These are phyloP conservation scores for Cladosporium sp. DNA, from an alignment of 2,329 filamentous ascomycete genomes.

Conservation along the genomic window DNA sequence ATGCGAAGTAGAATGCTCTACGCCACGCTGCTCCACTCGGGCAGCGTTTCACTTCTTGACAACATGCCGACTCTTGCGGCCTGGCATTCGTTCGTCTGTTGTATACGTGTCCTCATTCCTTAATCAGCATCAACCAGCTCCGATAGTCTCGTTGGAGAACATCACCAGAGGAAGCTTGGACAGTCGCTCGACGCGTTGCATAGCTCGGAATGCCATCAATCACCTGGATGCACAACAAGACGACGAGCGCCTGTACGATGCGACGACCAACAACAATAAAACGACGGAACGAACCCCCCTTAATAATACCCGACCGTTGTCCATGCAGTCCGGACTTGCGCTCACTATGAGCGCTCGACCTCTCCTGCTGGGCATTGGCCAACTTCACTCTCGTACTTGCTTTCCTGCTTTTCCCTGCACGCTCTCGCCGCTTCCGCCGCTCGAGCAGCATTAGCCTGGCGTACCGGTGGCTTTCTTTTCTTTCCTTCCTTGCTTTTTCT, in stretches of 20 bases:
- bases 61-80: neutral
- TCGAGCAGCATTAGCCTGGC: neutral
- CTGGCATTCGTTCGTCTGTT: constrained; percentile 2
- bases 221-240: neutral
- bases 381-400: constrained; percentile 5
- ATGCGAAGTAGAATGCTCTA: neutral
- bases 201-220: neutral
- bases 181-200: constrained; percentile 9
- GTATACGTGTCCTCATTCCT: neutral
- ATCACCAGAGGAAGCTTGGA: constrained; percentile 1
- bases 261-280: neutral
- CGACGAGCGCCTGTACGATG: neutral
- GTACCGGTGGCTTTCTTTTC: neutral
- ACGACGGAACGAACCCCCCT: constrained; percentile 4
- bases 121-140: constrained; percentile 1
- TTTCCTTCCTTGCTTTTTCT: neutral
- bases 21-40: neutral
- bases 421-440: neutral
- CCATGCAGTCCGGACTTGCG: neutral
- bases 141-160: neutral
- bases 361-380: constrained; percentile 3
- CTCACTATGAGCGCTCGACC: neutral
- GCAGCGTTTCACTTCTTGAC: neutral
- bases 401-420: neutral
- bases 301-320: constrained; percentile 8